Conservation (phyloP, 805 yeast species). For the Spathaspora girioi region DNA sequence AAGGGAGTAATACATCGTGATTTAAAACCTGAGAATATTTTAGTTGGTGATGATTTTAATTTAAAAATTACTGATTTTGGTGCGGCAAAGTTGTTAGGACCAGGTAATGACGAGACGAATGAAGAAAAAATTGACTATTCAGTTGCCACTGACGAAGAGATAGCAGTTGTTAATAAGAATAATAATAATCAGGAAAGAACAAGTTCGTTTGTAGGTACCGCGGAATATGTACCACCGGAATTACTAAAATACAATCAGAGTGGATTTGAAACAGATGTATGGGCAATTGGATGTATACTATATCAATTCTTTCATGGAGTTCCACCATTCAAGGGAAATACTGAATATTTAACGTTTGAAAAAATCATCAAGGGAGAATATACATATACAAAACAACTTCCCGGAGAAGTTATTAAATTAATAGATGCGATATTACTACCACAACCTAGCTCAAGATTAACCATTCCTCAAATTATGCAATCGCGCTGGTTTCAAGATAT, state of each 20-base stretch:
- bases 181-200: slow-evolving; percentile 26
- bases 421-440: slow-evolving; percentile 30
- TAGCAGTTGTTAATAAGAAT: background rate
- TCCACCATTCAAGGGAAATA: slow-evolving; percentile 87
- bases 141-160: background rate
- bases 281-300: slow-evolving; percentile 91
- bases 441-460: slow-evolving; percentile 29
- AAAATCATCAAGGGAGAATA: slow-evolving; percentile 78
- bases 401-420: slow-evolving; percentile 23
- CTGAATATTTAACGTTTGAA: slow-evolving; percentile 84
- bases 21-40: slow-evolving; percentile 88
- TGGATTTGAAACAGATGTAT: slow-evolving; percentile 81
- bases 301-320: slow-evolving; percentile 78
- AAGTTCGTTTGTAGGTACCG: slow-evolving; percentile 92
- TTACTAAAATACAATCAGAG: slow-evolving; percentile 72
- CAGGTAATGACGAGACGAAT: slow-evolving; percentile 11
- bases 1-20: slow-evolving; percentile 92
- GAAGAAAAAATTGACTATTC: slow-evolving; percentile 34
- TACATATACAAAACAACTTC: slow-evolving; percentile 36
- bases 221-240: slow-evolving; percentile 76
- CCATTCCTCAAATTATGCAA: slow-evolving; percentile 30
- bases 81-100: slow-evolving; percentile 77
- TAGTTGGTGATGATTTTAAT: slow-evolving; percentile 80
- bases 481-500: slow-evolving; percentile 35
- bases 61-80: slow-evolving; percentile 96